These are phyloP conservation scores for Penicillium hordei DNA, from an alignment of 2,329 filamentous ascomycete species.

Conservation along the genomic window DNA sequence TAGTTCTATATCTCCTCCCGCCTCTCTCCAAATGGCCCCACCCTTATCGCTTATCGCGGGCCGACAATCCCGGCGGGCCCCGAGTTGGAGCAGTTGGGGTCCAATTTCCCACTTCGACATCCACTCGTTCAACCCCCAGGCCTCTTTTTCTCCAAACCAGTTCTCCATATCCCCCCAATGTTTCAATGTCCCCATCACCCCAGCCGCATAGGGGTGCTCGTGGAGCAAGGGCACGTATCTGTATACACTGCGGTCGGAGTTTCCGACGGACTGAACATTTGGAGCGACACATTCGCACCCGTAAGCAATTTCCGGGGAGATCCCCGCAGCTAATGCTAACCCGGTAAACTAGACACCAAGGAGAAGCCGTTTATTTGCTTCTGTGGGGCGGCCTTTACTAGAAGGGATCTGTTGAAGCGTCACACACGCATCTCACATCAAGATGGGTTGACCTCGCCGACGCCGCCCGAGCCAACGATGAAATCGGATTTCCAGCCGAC, in stretches of 20 bases:
- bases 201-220: slow-evolving; percentile 26
- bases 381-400: slow-evolving; percentile 39
- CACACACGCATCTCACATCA: slow-evolving; percentile 37
- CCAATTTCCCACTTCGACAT: slow-evolving; percentile 14
- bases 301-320: slow-evolving; percentile 22
- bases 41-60: slow-evolving; percentile 13
- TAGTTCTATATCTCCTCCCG: too few relatives aligned
- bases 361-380: slow-evolving; percentile 40
- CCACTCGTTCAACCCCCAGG: slow-evolving; percentile 11
- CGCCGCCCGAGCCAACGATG: slow-evolving; percentile 26
- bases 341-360: slow-evolving; percentile 31
- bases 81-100: slow-evolving; percentile 23
- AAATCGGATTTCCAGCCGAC: slow-evolving; percentile 20
- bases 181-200: slow-evolving; percentile 35
- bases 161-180: slow-evolving; percentile 28
- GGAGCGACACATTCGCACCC: slow-evolving; percentile 39
- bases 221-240: slow-evolving; percentile 34
- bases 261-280: slow-evolving; percentile 39
- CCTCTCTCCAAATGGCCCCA: slow-evolving; percentile 2
- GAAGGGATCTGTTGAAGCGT: slow-evolving; percentile 37
- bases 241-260: slow-evolving; percentile 35
- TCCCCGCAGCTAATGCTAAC: slow-evolving; percentile 5
- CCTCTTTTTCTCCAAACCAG: slow-evolving; percentile 24
- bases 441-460: slow-evolving; percentile 32
- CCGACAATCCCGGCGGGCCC: slow-evolving; percentile 4